phyloP scores from a whole-genome alignment of 495 filamentous ascomycete species.

The Neurospora sp. region DNA sequence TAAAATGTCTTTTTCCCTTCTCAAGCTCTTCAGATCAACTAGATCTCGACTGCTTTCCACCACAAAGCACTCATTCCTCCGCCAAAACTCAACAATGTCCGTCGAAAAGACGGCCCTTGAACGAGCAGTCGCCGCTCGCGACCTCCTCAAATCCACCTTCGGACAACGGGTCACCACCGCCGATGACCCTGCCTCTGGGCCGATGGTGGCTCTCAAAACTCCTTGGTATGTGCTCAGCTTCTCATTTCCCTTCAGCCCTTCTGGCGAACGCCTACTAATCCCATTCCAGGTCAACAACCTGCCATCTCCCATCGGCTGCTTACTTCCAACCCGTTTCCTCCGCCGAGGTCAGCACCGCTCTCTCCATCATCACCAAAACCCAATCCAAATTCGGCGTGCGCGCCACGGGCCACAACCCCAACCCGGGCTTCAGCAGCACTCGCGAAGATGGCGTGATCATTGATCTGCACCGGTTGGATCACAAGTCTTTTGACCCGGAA shows the following conservation, averaged over 20 bases:
- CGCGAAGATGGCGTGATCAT: neutral
- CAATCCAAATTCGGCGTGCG: neutral
- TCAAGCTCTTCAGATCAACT: neutral
- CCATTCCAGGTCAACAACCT: neutral
- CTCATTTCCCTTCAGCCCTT: neutral
- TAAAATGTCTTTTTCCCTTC: neutral
- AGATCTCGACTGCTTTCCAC: neutral
- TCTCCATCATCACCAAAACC: neutral
- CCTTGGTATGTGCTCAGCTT: neutral
- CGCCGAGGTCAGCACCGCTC: neutral
- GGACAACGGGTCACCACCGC: neutral
- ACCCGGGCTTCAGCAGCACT: neutral
- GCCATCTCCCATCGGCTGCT: neutral
- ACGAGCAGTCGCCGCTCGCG: neutral
- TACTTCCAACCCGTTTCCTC: neutral
- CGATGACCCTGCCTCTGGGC: neutral
- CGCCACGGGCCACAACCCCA: neutral
- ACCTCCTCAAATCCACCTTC: neutral
- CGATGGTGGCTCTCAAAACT: neutral
- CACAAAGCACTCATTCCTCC: neutral
- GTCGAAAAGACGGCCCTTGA: neutral
- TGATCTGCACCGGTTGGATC: neutral
- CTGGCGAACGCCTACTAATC: too few species aligned
- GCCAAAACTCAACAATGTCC: neutral
- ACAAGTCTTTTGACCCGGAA: neutral